Base-by-base conservation (phyloP, 2,329 filamentous ascomycete species). In the Calonectria henricotiae region DNA sequence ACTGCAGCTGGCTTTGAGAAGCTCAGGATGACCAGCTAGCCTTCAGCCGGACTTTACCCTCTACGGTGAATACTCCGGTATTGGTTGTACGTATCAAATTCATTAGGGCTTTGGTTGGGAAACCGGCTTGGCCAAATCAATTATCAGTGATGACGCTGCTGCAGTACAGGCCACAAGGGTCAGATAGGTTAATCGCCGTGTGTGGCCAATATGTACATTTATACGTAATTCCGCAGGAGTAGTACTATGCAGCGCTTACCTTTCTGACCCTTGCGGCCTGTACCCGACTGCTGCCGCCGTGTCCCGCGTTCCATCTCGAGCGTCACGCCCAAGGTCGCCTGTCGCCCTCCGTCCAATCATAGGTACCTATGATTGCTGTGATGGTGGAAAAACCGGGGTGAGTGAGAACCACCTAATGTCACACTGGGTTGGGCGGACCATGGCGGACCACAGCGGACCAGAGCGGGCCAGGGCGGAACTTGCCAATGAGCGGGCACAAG, bases 301-400 rank as follows among this genome's bases (percentile, higher is more conserved):
- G 13, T 37, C 32, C 51, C 12, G 20, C 32, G 35, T 32, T 39
- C 32, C 35, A 58, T 58, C 46, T 46, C 27, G 20, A 30, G 47
- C 51, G 62, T 49, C 15, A 61, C 62, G 35, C 37, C 32, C 46
- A 7, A 64, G 58, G 67, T 72, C 55, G 75, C 68, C 60, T 71
- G 69, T 68, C 67, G 63, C 69, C 69, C 23, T 5, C 44, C 35
- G 55, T 27, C 75, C 70, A 76, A 74, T 76, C 35, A 75, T 51
- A 20, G 20, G 20, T 20, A 20, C 20, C 20, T 20, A 68, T 65
- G 69, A 27, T n/a, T 20, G 60, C 61, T 55, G 62, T 55, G 62
- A 71, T 17, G 51, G 44, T 25, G n/a, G 37, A 44, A 71, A 75
- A 69, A 72, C 65, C 61, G 67, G 73, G 44, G 67, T 67, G 25